Evolutionary conservation across 2,329 filamentous ascomycete genomes (phyloP).

Genomic region (Calcarisporium arbuscula): DNA sequence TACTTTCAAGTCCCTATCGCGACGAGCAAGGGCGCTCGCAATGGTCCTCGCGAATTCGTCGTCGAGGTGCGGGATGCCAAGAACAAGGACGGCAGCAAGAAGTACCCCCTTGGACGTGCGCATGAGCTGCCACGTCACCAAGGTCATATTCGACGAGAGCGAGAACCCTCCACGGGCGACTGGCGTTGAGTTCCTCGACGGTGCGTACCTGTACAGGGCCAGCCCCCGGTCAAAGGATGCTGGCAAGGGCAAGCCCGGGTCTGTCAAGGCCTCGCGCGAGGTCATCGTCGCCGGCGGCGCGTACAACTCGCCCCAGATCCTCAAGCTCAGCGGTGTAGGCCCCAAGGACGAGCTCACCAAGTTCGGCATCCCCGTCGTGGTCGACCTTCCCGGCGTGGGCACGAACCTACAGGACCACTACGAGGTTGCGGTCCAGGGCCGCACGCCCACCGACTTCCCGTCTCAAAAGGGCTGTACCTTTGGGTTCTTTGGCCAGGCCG

Average conservation of each 20-base stretch:
- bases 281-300: constrained; percentile 44
- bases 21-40: constrained; percentile 33
- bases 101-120: constrained; percentile 51
- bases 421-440: constrained; percentile 31
- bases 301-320: constrained; percentile 47
- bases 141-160: constrained; percentile 34
- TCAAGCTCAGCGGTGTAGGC: constrained; percentile 45
- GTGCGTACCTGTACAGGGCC: constrained; percentile 38
- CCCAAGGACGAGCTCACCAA: constrained; percentile 32
- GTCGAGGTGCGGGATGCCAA: constrained; percentile 20
- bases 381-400: constrained; percentile 53
- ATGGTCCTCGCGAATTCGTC: constrained; percentile 44
- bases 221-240: constrained; percentile 28
- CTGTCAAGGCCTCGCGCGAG: constrained; percentile 36
- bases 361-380: constrained; percentile 35
- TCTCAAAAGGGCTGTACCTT: constrained; percentile 25
- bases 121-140: constrained; percentile 39
- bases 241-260: constrained; percentile 22
- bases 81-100: constrained; percentile 42
- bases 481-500: constrained; percentile 18
- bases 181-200: constrained; percentile 44
- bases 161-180: constrained; percentile 32
- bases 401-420: constrained; percentile 55
- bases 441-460: constrained; percentile 15
- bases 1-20: constrained; percentile 40